Conservation (phyloP, 441 rosid genomes). For the Pelargonium cotyledonis region DNA sequence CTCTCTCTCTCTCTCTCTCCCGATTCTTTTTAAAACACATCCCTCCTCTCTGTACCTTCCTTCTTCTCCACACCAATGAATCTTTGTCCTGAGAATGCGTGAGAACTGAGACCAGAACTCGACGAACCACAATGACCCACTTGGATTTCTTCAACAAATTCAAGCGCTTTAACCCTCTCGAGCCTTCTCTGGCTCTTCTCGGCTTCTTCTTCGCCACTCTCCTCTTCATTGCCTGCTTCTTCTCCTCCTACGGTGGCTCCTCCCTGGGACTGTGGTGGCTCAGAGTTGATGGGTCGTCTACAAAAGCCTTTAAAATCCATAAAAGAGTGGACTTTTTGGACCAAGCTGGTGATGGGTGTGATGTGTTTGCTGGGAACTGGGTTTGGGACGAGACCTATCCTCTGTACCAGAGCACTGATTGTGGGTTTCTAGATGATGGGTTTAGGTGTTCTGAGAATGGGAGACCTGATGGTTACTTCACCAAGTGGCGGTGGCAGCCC, state of each 20-base stretch:
- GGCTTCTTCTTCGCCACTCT: conserved; percentile 60
- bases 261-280: conserved; percentile 36
- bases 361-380: conserved; percentile 86
- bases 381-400: conserved; percentile 95
- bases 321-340: conserved; percentile 48
- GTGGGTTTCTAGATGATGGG: conserved; percentile 66
- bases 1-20: neutral
- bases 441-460: conserved; percentile 85
- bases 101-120: conserved; percentile 13
- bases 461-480: conserved; percentile 73
- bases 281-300: conserved; percentile 33
- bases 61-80: conserved; percentile 14
- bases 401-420: conserved; percentile 72
- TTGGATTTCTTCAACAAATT: conserved; percentile 45
- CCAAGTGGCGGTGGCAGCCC: conserved; percentile 99
- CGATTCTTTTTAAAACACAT: neutral
- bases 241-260: conserved; percentile 62
- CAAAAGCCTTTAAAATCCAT: conserved; percentile 14
- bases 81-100: conserved; percentile 19
- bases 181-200: conserved; percentile 58
- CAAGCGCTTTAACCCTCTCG: conserved; percentile 59
- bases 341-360: conserved; percentile 47
- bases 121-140: conserved; percentile 28
- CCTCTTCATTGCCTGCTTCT: conserved; percentile 52
- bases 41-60: conserved; percentile 10